Base-by-base conservation (phyloP, 495 filamentous ascomycete genomes). In the Sphaerosporella brunnea region DNA sequence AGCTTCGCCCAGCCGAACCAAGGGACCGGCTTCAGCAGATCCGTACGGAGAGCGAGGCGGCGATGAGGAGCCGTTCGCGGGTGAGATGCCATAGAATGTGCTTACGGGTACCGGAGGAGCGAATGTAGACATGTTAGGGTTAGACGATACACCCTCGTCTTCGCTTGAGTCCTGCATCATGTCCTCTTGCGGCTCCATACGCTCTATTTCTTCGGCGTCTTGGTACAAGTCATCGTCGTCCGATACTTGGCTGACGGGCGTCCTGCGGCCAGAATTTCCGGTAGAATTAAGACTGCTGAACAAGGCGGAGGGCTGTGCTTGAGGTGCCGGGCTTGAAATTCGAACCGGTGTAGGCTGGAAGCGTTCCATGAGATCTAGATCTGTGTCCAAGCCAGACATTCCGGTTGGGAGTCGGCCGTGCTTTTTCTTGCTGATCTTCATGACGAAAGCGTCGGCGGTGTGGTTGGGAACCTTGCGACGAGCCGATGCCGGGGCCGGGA, bases 1-100 rank as follows among this genome's bases (percentile, higher is more conserved):
- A 8, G 72, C 83, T 59, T 97, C 90, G 36, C 79, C 77, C 16
- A 82, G 69, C 28, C 75, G 71, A 40, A 95, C 66, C 16, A 93
- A 66, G 9, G 71, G 72, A 11, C 71, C 67, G 38, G 78, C 66
- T 21, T 51, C 45, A 16, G 58, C 39, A 39, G 52, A 43, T 7
- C 55, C 51, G 2, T 49, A 50, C 0, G 57, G 36, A 15, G 58
- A 49, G 42, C 50, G 46, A 15, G 50, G 41, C 15, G 57, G 56
- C 13, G 44, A 49, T 18, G 47, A 51, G 23, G 59, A 50, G 35
- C 51, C 26, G 52, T 56, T 32, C 46, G 45, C 41, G 2, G 59
- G 57, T 10, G 48, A 51, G 34, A 9, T 46, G 13, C 28, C 28
- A 13, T 13, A 5, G 7, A 13, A 5, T 5, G 28, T 32, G 28